Conservation (phyloP, 2,329 filamentous ascomycete genomes). For the Magnaporthiopsis incrustans region DNA sequence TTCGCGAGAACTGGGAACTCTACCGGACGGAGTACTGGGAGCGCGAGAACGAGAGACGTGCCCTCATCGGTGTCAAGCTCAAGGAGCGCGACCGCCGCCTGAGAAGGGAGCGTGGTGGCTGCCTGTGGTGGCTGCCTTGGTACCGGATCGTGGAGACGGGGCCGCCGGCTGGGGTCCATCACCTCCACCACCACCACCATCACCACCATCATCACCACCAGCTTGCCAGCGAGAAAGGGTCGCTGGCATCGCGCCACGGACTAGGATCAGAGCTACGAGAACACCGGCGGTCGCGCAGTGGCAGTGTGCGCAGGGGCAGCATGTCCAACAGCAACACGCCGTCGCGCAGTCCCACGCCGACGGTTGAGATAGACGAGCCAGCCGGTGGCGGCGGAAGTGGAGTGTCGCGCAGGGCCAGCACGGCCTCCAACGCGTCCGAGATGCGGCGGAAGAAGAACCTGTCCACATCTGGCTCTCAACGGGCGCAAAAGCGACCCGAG, state of each 20-base stretch:
- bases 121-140: slow-evolving; percentile 84
- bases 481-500: slow-evolving; percentile 35
- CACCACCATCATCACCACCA: slow-evolving; percentile 9
- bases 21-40: slow-evolving; percentile 97
- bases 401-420: slow-evolving; percentile 35
- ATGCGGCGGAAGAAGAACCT: slow-evolving; percentile 44
- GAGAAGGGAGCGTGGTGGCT: slow-evolving; percentile 59
- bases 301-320: slow-evolving; percentile 44
- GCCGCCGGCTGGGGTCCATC: slow-evolving; percentile 5
- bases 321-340: slow-evolving; percentile 33
- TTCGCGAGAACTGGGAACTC: slow-evolving; percentile 93
- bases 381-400: slow-evolving; percentile 20
- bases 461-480: slow-evolving; percentile 18
- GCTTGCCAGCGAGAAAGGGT: slow-evolving; percentile 21
- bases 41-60: slow-evolving; percentile 82
- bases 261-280: slow-evolving; percentile 33
- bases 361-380: slow-evolving; percentile 34
- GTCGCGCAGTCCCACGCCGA: slow-evolving; percentile 41
- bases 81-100: slow-evolving; percentile 60
- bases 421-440: slow-evolving; percentile 37
- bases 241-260: slow-evolving; percentile 32
- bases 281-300: slow-evolving; percentile 40
- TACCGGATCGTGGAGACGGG: slow-evolving; percentile 20
- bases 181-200: slow-evolving; percentile 19
- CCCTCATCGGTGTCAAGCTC: slow-evolving; percentile 62